These are phyloP conservation scores for Alloteropsis semialata DNA, from an alignment of 176 grass and related monocot genomes.

Conservation along the genomic window DNA sequence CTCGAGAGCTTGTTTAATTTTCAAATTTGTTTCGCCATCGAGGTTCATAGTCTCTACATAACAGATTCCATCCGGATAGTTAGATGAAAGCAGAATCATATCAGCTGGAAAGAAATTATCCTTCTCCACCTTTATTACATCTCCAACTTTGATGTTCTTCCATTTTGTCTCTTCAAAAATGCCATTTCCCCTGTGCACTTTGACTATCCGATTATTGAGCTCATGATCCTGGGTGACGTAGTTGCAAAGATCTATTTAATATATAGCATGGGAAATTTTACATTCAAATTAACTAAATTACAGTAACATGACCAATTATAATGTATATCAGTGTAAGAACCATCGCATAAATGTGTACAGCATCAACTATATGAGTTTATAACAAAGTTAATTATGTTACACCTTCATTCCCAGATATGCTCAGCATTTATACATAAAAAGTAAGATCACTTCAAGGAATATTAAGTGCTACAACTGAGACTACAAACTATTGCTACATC, in stretches of 20 bases:
- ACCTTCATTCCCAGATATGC: slow-evolving; percentile 2
- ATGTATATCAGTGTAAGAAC: neutral
- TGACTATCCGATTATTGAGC: slow-evolving; percentile 87
- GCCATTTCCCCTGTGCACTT: slow-evolving; percentile 57
- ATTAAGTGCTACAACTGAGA: neutral
- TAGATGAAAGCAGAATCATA: slow-evolving; percentile 94
- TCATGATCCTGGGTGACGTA: slow-evolving; percentile 70
- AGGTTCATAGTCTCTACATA: slow-evolving; percentile 99
- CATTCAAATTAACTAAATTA: slow-evolving; percentile 1
- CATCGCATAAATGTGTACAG: neutral
- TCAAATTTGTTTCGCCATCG: slow-evolving; percentile 99
- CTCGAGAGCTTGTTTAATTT: slow-evolving; percentile 89
- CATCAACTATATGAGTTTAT: neutral
- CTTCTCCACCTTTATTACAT: slow-evolving; percentile 97
- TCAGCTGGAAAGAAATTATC: slow-evolving; percentile 96
- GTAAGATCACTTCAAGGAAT: neutral
- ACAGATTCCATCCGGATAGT: slow-evolving; percentile 89
- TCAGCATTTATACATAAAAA: neutral
- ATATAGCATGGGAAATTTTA: neutral
- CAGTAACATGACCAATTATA: neutral
- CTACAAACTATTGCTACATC: slow-evolving; percentile 4
- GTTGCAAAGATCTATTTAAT: slow-evolving; percentile 30
- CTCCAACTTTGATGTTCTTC: slow-evolving; percentile 80
- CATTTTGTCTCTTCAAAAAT: slow-evolving; percentile 70
- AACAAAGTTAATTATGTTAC: neutral